Evolutionary conservation across 179 eudicot genomes (phyloP).

Genomic region (Beta macrorhiza): DNA sequence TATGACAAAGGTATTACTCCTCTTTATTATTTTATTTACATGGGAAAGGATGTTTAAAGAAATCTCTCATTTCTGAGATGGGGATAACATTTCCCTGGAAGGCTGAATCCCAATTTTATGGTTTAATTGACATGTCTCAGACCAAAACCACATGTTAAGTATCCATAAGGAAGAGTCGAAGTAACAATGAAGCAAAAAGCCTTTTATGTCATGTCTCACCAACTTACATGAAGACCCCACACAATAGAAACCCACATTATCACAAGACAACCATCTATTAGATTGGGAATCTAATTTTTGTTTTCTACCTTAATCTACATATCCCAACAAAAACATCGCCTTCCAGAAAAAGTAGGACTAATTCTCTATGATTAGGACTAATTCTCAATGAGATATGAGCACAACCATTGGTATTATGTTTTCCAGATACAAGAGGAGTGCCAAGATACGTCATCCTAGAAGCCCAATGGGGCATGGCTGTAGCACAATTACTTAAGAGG

Average conservation of each 20-base stretch:
- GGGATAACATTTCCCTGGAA: too few species aligned
- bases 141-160: background rate
- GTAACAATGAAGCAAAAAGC: background rate
- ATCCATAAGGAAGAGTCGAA: background rate
- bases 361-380: too few species aligned
- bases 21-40: too few species aligned
- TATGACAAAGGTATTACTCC: too few species aligned
- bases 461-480: background rate
- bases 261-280: background rate
- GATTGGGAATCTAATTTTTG: background rate
- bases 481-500: background rate
- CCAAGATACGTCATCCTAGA: background rate
- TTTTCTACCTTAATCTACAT: background rate
- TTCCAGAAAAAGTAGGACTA: background rate
- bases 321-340: background rate
- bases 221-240: conserved; percentile 1
- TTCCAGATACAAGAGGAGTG: background rate
- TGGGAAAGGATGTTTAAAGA: too few species aligned
- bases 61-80: too few species aligned
- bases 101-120: background rate
- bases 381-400: too few species aligned
- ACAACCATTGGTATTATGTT: too few species aligned
- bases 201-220: background rate
- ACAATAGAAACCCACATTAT: background rate
- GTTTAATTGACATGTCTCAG: background rate